Evolutionary conservation across 1,284 basidiomycete species (phyloP), one percentile per base, ranked within the genome.

Genomic region (Cystobasidium sp.): DNA sequence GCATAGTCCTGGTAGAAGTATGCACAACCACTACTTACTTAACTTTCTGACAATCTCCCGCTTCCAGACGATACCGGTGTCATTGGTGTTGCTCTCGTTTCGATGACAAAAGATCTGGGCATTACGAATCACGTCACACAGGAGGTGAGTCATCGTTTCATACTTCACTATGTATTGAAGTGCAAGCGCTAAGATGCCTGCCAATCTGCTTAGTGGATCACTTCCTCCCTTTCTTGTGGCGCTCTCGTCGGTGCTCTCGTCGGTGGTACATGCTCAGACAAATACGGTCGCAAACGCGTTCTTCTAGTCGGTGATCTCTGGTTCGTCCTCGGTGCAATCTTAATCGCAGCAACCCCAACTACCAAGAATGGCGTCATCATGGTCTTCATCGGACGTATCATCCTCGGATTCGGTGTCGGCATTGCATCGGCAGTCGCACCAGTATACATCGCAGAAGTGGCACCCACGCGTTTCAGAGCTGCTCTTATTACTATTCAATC

Each of bases 391-490:
- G 88, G 90, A 7, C 87, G 91, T 39, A 90, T 92, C 81, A 82
- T 92, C 75, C 88, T 93, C 68, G 91, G 90, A 31, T 82, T 84
- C 22, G 84, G 83, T 3, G 84, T 84, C 22, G 84, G 84, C 5
- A 58, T 78, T 0, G 8, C 83, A 20, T 87, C 89, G 6, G 92
- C 90, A 78, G 87, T 91, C 67, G 89, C 90, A 0, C 91, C 91
- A 3, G 84, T 93, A 6, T 93, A 92, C 81, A 92, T 94, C 70
- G 90, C 91, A 79, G 91, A 93, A 81, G 85, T 93, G 31, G 88
- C 90, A 0, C 91, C 91, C 0, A 91, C 90, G 3, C 61, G 70
- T 0, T 85, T 91, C 55, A 86, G 91, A 18, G 92, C 91, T 0
- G 84, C 90, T 44, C 88, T 93, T 86, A 91, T 93, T 5, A 83